Percentiles rank a stretch among this genome's conserved stretches.
These are phyloP conservation scores for Syzygium jambos DNA, from an alignment of 345 rosid species.

Conservation along the genomic window DNA sequence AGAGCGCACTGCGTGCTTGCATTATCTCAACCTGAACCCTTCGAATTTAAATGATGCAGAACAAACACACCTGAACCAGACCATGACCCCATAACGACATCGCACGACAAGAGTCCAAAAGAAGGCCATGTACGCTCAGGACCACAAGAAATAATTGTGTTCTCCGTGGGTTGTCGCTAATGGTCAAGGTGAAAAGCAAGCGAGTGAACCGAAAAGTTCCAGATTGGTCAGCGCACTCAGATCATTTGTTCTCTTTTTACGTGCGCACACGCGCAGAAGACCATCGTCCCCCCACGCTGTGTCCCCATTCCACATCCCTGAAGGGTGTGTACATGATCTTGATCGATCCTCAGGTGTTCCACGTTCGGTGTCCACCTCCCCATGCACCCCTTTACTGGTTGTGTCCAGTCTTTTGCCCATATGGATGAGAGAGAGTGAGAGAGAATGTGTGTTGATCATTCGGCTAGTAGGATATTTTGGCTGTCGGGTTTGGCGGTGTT, in stretches of 20 bases:
- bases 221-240: not conserved
- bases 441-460: not conserved
- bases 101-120: not conserved
- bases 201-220: not conserved
- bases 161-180: not conserved
- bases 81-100: not conserved
- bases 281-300: not conserved
- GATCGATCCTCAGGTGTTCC: not conserved
- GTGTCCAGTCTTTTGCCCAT: not conserved
- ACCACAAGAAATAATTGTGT: not conserved
- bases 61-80: not conserved
- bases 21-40: not conserved
- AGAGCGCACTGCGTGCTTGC: not conserved
- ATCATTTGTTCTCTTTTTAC: not conserved
- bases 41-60: not conserved
- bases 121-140: not conserved
- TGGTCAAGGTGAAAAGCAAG: not conserved
- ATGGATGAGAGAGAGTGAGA: not conserved
- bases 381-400: not conserved
- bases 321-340: not conserved
- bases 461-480: not conserved
- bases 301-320: not conserved
- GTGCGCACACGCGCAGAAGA: not conserved
- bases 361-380: not conserved
- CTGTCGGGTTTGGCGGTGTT: not conserved